These are phyloP conservation scores for Parastagonospora avenae DNA, from an alignment of 2,329 filamentous ascomycete genomes.

Conservation along the genomic window DNA sequence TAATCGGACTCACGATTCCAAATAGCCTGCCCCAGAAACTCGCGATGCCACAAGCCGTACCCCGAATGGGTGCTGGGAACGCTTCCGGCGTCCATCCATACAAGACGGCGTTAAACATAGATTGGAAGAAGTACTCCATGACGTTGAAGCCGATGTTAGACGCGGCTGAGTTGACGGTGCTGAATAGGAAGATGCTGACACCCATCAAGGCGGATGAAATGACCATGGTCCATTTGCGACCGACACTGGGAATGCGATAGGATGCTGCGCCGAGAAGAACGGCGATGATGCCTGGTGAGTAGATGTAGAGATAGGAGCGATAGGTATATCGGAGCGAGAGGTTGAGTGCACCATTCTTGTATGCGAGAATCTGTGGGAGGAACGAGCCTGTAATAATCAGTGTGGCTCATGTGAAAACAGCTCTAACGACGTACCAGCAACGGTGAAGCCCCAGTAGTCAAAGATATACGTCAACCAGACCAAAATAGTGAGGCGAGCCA, in stretches of 20 bases:
- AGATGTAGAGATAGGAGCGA: conserved; percentile 60
- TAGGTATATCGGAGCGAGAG: conserved; percentile 57
- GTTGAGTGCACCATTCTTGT: conserved; percentile 56
- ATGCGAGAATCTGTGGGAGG: conserved; percentile 56
- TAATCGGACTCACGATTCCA: conserved; percentile 63
- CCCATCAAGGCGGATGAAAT: conserved; percentile 52
- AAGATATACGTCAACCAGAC: conserved; percentile 59
- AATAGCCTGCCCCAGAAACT: conserved; percentile 65
- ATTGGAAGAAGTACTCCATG: conserved; percentile 61
- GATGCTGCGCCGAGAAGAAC: conserved; percentile 56
- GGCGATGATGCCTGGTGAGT: conserved; percentile 58
- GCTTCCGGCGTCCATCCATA: conserved; percentile 60
- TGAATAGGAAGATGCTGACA: conserved; percentile 53
- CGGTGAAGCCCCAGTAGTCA: conserved; percentile 58
- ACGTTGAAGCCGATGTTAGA: conserved; percentile 56
- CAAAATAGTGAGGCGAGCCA: conserved; percentile 54
- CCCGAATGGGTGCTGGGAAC: conserved; percentile 58
- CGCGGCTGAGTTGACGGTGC: conserved; percentile 51
- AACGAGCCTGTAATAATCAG: conserved; percentile 48
- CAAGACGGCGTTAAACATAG: conserved; percentile 58
- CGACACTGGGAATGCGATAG: conserved; percentile 53
- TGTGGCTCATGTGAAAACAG: not conserved
- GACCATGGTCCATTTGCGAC: conserved; percentile 54
- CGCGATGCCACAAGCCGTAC: conserved; percentile 60
- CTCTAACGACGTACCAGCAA: conserved; percentile 43